Evolutionary conservation across 306 rosid species (phyloP).

Genomic region (Nissolia schottii): DNA sequence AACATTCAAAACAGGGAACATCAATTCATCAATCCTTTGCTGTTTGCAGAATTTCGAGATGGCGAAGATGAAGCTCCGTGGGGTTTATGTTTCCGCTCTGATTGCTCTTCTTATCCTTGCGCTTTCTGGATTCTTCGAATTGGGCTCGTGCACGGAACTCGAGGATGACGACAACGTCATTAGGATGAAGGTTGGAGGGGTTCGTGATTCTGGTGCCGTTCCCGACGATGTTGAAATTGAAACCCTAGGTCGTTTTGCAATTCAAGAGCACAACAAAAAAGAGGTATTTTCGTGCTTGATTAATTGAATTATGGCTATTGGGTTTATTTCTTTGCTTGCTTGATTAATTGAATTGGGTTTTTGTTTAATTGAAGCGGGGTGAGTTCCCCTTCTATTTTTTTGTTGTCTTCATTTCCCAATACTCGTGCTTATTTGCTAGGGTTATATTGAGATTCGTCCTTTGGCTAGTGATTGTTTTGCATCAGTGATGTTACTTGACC

Average conservation of each 20-base stretch:
- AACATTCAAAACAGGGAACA: not conserved
- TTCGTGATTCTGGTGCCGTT: conserved; percentile 13
- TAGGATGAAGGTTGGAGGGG: conserved; percentile 28
- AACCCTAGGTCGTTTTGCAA: conserved; percentile 46
- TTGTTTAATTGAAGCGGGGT: not conserved
- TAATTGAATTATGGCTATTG: not conserved
- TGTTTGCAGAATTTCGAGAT: not conserved
- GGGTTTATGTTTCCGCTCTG: not conserved
- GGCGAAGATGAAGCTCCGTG: conserved; percentile 23
- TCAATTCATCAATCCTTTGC: no score
- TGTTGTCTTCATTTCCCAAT: not conserved
- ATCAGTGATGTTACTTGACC: not conserved
- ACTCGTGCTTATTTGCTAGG: not conserved
- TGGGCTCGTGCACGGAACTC: conserved; percentile 26
- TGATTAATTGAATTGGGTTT: not conserved
- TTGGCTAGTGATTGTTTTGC: not conserved
- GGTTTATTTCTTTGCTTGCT: not conserved
- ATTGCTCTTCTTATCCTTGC: not conserved
- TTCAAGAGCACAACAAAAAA: conserved; percentile 49
- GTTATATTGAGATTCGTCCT: not conserved
- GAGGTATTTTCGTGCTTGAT: conserved; percentile 15
- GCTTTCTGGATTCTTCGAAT: conserved; percentile 21
- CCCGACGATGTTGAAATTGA: conserved; percentile 28
- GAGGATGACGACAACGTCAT: not conserved
- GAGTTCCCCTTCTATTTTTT: not conserved